Evolutionary conservation across 106 monocot species (phyloP).

Genomic region (Alisma plantagoaquatica): DNA sequence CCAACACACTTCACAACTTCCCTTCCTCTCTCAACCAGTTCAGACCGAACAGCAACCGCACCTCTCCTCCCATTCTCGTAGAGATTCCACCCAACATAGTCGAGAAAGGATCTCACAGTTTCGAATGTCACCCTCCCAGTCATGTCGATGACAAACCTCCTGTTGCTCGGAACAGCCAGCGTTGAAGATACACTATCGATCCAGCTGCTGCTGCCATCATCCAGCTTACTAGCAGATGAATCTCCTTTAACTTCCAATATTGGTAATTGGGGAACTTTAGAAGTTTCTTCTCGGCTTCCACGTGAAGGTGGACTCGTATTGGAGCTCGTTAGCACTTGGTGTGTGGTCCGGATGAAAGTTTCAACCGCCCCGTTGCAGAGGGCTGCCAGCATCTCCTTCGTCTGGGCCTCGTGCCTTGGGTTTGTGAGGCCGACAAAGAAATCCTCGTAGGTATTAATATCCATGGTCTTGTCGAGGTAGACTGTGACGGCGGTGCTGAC

Average conservation of each 20-base stretch:
- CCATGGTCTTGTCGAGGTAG: constrained; percentile 46
- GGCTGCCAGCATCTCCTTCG: constrained; percentile 36
- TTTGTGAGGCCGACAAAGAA: constrained; percentile 42
- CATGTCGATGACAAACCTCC: constrained; percentile 42
- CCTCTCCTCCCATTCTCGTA: constrained; percentile 30
- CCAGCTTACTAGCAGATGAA: background rate
- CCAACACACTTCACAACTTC: constrained; percentile 32
- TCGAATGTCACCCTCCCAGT: constrained; percentile 53
- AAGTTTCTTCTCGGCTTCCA: too few relatives aligned
- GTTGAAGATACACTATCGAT: constrained; percentile 33
- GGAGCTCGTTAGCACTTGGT: constrained; percentile 24
- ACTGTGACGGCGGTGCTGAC: constrained; percentile 35
- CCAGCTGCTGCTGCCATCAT: constrained; percentile 15
- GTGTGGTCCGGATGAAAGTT: constrained; percentile 44
- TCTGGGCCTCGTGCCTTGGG: constrained; percentile 32
- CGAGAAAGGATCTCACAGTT: constrained; percentile 40
- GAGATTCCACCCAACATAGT: constrained; percentile 36
- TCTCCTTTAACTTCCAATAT: too few relatives aligned
- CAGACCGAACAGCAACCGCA: constrained; percentile 13
- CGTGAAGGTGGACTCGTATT: too few relatives aligned
- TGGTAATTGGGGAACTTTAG: too few relatives aligned
- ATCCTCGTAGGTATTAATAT: constrained; percentile 50
- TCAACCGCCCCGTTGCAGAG: constrained; percentile 47
- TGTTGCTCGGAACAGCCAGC: constrained; percentile 34
- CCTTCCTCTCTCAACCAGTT: constrained; percentile 19